A percentile compares a stretch with the other conserved stretches of the same genome.
Evolutionary conservation across 306 rosid genomes (phyloP).

Genomic region (Quercus suber): DNA sequence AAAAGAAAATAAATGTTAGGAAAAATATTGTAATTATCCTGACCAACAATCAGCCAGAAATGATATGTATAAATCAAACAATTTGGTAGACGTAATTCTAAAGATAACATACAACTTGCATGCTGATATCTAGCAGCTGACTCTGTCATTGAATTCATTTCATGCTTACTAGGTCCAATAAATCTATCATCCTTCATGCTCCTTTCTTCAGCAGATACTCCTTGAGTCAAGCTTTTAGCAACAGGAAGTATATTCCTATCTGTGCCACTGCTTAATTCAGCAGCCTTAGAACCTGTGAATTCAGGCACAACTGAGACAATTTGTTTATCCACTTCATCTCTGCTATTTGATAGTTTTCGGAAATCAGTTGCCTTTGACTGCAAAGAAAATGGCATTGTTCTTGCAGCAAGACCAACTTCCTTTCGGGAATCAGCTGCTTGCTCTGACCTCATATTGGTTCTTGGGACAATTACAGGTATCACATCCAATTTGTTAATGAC

Average conservation of each 20-base stretch:
- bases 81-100: neutral
- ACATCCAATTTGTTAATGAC: constrained; percentile 66
- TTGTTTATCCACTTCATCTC: constrained; percentile 77
- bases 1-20: neutral
- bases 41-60: neutral
- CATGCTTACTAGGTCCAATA: constrained; percentile 42
- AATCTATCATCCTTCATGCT: constrained; percentile 38
- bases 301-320: constrained; percentile 50
- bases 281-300: constrained; percentile 46
- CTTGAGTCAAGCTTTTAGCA: constrained; percentile 55
- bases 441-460: constrained; percentile 69
- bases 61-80: neutral
- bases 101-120: constrained; percentile 35
- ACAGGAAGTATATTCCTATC: constrained; percentile 59
- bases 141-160: constrained; percentile 34
- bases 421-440: constrained; percentile 69
- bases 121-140: constrained; percentile 32
- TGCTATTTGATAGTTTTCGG: constrained; percentile 46
- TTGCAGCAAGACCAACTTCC: constrained; percentile 67
- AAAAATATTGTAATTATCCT: neutral
- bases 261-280: constrained; percentile 43
- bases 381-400: constrained; percentile 57
- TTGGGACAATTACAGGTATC: constrained; percentile 88
- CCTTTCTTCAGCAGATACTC: constrained; percentile 42
- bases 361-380: constrained; percentile 69